These are phyloP conservation scores for Astrephomene gubernaculifera DNA, from an alignment of 139 green algal genomes.

Conservation along the genomic window DNA sequence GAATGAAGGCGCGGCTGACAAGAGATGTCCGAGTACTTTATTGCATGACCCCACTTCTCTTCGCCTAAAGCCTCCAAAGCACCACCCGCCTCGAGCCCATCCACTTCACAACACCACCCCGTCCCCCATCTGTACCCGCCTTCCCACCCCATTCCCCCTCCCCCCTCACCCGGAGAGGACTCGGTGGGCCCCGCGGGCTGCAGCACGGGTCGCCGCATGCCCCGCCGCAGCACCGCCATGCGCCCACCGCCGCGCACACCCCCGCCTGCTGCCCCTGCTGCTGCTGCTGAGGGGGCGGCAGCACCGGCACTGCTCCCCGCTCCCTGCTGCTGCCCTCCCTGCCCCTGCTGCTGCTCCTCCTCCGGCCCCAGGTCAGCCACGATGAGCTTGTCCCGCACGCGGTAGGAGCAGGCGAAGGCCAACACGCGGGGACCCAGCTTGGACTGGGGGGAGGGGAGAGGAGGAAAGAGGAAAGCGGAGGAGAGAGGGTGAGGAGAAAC, in stretches of 20 bases:
- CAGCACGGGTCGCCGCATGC: background rate
- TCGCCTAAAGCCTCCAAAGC: too few species aligned
- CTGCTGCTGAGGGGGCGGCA: too few species aligned
- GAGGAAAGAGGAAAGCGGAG: background rate
- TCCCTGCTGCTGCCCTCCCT: too few species aligned
- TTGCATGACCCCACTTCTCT: too few species aligned
- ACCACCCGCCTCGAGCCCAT: too few species aligned
- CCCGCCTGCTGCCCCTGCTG: too few species aligned
- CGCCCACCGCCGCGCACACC: background rate
- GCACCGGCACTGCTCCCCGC: too few species aligned
- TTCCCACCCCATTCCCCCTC: background rate
- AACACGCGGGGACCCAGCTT: background rate
- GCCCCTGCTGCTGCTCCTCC: too few species aligned
- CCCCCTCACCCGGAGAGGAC: background rate
- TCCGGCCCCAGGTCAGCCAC: constrained; percentile 27
- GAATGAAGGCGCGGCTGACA: too few species aligned
- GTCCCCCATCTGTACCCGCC: background rate
- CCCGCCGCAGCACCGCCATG: constrained; percentile 7
- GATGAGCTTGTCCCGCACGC: constrained; percentile 11
- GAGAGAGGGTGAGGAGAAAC: too few species aligned
- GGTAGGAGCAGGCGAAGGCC: background rate
- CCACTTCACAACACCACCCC: too few species aligned
- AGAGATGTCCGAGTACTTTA: too few species aligned
- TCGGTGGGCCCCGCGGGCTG: background rate
- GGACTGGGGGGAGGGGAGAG: background rate